Base-by-base conservation (phyloP, 2,329 filamentous ascomycete species). In the Dactylella cylindrospora region DNA sequence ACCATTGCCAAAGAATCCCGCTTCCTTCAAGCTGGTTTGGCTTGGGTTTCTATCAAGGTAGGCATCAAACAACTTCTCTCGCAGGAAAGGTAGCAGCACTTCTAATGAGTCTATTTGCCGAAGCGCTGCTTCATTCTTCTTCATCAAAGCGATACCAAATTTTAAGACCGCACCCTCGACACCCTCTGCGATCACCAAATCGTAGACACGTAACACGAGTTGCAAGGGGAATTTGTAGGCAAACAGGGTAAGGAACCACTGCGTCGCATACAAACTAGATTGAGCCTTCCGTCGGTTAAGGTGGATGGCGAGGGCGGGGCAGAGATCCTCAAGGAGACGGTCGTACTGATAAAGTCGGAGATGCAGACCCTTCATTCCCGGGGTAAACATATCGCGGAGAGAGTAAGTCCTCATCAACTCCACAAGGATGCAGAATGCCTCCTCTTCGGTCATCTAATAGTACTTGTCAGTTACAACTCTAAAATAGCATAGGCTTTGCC, bases 191-290 rank as follows among this genome's bases (percentile, higher is more conserved):
- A 98, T 78, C 45, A 98, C 93, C 51, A 98, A 76, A 71, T 98
- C 93, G 73, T 97, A 98, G 44, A 98, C 94, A 25, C 93, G 87
- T 55, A 98, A 84, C 5, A 98, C 93, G 7, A 98, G 82, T 71
- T 98, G 93, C 5, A 98, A 79, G 6, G 93, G 93, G 73, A 98
- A 98, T 33, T 94, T 87, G 73, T 98, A 98, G 25, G 91, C 90
- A 71, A 98, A 98, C n/a, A 98, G 79, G 0, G 93, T 98, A 43
- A 98, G 80, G 74, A 98, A 98, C 93, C 93, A 98, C 73, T 98
- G 93, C 0, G 93, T 98, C 36, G 93, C 93, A 71, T 98, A 98
- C 6, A 98, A 79, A 70, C 95, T 89, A 0, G 93, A 86, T 6
- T 86, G 86, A 50, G 98, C 93, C 66, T 88, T 85, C 52, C 87